A percentile compares a stretch with the other conserved stretches of the same genome.
Conservation (phyloP, 805 yeast species). For the Priceomyces carsonii region DNA sequence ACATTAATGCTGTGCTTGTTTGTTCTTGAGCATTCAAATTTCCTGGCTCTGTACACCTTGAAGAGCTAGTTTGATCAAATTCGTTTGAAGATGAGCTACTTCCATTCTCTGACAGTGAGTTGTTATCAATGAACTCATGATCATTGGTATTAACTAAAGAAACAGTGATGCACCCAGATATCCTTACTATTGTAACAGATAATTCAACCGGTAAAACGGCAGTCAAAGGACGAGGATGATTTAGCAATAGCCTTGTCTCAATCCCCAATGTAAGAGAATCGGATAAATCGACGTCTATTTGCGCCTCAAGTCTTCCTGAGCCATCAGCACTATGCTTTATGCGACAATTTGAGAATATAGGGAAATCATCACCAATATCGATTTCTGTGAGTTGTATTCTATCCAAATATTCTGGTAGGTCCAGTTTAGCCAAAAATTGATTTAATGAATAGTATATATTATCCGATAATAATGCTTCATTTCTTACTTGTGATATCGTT, state of each 20-base stretch:
- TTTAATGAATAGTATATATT: conserved; percentile 80
- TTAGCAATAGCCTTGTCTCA: conserved; percentile 74
- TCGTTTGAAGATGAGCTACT: conserved; percentile 4
- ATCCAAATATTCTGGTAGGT: conserved; percentile 79
- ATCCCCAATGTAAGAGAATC: conserved; percentile 86
- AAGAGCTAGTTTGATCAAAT: not conserved
- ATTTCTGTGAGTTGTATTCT: conserved; percentile 79
- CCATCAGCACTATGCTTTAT: conserved; percentile 60
- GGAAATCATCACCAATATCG: conserved; percentile 92
- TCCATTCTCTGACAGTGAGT: not conserved
- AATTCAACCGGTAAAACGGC: conserved; percentile 86
- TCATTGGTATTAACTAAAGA: conserved; percentile 56
- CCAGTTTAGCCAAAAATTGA: conserved; percentile 59
- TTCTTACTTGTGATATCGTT: conserved; percentile 78
- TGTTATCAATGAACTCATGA: conserved; percentile 23
- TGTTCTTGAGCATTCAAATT: conserved; percentile 13
- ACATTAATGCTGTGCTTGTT: conserved; percentile 72
- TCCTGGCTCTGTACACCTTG: not conserved
- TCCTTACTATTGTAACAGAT: conserved; percentile 84
- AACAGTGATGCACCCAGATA: conserved; percentile 86
- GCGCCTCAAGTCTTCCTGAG: conserved; percentile 69
- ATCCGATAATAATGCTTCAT: conserved; percentile 85
- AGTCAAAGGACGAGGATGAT: conserved; percentile 79
- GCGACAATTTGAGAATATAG: conserved; percentile 91
- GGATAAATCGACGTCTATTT: conserved; percentile 85